phyloP scores from a whole-genome alignment of 768 basidiomycete genomes.

The Boletus patriciae region DNA sequence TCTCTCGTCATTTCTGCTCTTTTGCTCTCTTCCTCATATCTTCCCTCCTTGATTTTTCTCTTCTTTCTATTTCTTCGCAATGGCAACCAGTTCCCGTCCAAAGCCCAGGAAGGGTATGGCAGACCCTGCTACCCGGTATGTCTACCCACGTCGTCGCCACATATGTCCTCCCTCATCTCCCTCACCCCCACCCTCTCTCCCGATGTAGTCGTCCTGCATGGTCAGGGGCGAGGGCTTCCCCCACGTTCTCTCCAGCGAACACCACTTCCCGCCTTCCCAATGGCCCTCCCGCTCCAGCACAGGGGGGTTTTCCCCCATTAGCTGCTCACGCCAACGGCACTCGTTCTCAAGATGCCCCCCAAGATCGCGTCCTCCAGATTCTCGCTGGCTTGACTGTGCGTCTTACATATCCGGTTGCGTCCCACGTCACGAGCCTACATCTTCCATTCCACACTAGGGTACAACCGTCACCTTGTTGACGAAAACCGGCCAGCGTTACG shows the following conservation, averaged over 20 bases:
- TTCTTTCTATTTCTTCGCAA: constrained; percentile 32
- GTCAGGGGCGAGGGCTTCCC: constrained; percentile 66
- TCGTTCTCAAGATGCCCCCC: constrained; percentile 45
- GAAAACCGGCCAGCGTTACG: constrained; percentile 69
- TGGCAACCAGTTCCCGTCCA: constrained; percentile 64
- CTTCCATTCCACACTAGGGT: constrained; percentile 47
- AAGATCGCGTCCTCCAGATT: constrained; percentile 62
- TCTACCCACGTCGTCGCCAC: constrained; percentile 25
- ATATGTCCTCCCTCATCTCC: constrained; percentile 12
- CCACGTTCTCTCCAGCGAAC: constrained; percentile 61
- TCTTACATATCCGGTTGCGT: constrained; percentile 22
- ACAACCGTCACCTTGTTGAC: constrained; percentile 76
- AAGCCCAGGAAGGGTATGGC: constrained; percentile 65
- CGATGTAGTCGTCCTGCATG: constrained; percentile 52
- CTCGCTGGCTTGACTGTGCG: constrained; percentile 72
- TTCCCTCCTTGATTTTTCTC: constrained; percentile 33
- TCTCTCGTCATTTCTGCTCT: constrained; percentile 37
- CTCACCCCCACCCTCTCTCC: constrained; percentile 6
- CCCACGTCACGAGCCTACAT: constrained; percentile 15
- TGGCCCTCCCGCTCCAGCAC: constrained; percentile 37
- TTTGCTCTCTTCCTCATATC: constrained; percentile 27
- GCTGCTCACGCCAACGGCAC: constrained; percentile 47
- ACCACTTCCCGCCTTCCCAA: constrained; percentile 44
- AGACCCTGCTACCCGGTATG: constrained; percentile 54
- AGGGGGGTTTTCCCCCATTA: constrained; percentile 45